A percentile compares a stretch with the other conserved stretches of the same genome.
These are phyloP conservation scores for Coemansia sp. DNA, from an alignment of 192 early-diverging fungal species.

Conservation along the genomic window DNA sequence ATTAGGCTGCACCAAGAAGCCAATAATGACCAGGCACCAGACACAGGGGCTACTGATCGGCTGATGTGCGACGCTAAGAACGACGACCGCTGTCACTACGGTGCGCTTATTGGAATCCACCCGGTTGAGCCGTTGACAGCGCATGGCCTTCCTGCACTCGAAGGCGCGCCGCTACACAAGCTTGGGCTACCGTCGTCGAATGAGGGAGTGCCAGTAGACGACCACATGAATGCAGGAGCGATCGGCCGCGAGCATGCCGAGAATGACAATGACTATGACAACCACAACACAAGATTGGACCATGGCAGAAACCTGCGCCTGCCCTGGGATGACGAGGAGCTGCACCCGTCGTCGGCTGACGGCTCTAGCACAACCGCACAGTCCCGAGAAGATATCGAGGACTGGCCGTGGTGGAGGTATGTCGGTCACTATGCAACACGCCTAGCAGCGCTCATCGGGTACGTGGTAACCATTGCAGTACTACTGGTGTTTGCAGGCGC, in stretches of 20 bases:
- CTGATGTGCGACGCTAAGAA: slow-evolving; percentile 7
- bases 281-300: not conserved
- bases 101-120: slow-evolving; percentile 35
- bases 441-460: slow-evolving; percentile 47
- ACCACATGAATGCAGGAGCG: not conserved
- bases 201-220: not conserved
- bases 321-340: slow-evolving; percentile 9
- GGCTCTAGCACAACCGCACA: not conserved
- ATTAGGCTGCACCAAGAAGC: slow-evolving; percentile 14
- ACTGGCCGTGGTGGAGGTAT: slow-evolving; percentile 53
- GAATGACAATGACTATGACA: not conserved
- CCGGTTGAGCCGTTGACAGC: slow-evolving; percentile 16
- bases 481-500: slow-evolving; percentile 34
- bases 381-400: slow-evolving; percentile 11
- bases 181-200: slow-evolving; percentile 21
- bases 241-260: not conserved
- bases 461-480: slow-evolving; percentile 35
- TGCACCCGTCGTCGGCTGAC: not conserved
- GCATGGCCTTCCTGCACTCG: slow-evolving; percentile 17
- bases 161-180: slow-evolving; percentile 21
- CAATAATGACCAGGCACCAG: slow-evolving; percentile 1
- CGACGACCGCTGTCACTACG: slow-evolving; percentile 21
- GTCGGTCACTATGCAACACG: slow-evolving; percentile 51
- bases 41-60: slow-evolving; percentile 1
- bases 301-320: not conserved